Evolutionary conservation across 1,284 basidiomycete species (phyloP).

Genomic region (Papiliotrema flavescens): DNA sequence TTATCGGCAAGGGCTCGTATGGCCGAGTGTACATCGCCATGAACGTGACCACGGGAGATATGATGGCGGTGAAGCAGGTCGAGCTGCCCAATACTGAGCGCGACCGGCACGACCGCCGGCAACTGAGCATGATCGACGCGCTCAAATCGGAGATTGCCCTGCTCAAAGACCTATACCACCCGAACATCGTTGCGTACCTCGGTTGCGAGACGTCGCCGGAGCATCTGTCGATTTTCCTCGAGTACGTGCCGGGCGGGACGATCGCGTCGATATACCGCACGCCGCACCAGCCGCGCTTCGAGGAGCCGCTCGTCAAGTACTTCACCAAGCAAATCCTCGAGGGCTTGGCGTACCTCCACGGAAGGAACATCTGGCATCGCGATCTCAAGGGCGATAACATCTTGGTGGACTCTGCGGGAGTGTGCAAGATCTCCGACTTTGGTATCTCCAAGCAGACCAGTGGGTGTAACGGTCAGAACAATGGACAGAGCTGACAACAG

Average conservation of each 20-base stretch:
- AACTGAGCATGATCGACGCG: slow-evolving; percentile 81
- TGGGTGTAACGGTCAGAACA: slow-evolving; percentile 11
- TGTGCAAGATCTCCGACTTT: slow-evolving; percentile 94
- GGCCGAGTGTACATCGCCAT: slow-evolving; percentile 93
- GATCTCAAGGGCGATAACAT: slow-evolving; percentile 99
- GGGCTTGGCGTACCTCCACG: slow-evolving; percentile 91
- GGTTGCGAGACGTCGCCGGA: slow-evolving; percentile 89
- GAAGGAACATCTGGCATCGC: slow-evolving; percentile 85
- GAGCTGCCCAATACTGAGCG: slow-evolving; percentile 86
- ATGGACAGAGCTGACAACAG: background rate
- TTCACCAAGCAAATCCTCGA: slow-evolving; percentile 90
- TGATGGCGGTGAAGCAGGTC: slow-evolving; percentile 99
- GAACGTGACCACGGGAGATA: slow-evolving; percentile 97
- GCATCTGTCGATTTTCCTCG: slow-evolving; percentile 93
- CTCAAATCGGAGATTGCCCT: slow-evolving; percentile 92
- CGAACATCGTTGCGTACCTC: slow-evolving; percentile 94
- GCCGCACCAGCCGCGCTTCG: slow-evolving; percentile 66
- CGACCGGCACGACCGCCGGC: slow-evolving; percentile 83
- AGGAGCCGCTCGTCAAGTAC: slow-evolving; percentile 86
- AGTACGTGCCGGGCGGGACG: slow-evolving; percentile 97
- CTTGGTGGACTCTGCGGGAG: slow-evolving; percentile 84
- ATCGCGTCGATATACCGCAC: slow-evolving; percentile 88
- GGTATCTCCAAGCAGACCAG: slow-evolving; percentile 84
- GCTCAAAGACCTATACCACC: slow-evolving; percentile 93
- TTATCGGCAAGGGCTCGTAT: slow-evolving; percentile 96